Conservation (phyloP, 2,329 filamentous ascomycete genomes). For the Monilinia polystroma region DNA sequence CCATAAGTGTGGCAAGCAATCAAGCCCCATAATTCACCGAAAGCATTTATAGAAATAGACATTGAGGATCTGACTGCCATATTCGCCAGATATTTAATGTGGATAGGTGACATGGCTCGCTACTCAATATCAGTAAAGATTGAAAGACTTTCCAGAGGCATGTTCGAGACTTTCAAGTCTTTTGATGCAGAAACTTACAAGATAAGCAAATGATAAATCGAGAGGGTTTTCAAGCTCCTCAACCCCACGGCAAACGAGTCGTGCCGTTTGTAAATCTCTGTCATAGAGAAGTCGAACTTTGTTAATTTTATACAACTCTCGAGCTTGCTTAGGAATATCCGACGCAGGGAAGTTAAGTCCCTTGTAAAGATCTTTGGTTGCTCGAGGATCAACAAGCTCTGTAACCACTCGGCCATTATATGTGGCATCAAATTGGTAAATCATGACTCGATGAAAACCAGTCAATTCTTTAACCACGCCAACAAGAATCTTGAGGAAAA, state of each 20-base stretch:
- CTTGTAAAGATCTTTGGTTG: slow-evolving; percentile 81
- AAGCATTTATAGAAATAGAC: slow-evolving; percentile 89
- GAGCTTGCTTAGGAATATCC: slow-evolving; percentile 82
- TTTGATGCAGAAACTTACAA: slow-evolving; percentile 41
- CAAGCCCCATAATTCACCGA: slow-evolving; percentile 81
- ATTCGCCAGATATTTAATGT: slow-evolving; percentile 81
- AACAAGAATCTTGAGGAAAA: slow-evolving; percentile 76
- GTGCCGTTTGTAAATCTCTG: slow-evolving; percentile 73
- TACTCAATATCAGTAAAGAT: slow-evolving; percentile 1
- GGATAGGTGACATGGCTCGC: slow-evolving; percentile 86
- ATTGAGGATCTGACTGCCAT: slow-evolving; percentile 94
- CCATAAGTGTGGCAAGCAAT: slow-evolving; percentile 86
- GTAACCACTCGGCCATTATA: slow-evolving; percentile 88
- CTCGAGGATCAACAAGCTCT: slow-evolving; percentile 76
- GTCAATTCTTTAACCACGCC: slow-evolving; percentile 87
- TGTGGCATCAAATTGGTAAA: slow-evolving; percentile 82
- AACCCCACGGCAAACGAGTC: slow-evolving; percentile 74
- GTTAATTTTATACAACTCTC: slow-evolving; percentile 88
- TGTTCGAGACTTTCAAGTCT: not conserved
- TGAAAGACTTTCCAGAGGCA: too few relatives aligned
- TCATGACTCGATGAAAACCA: slow-evolving; percentile 88
- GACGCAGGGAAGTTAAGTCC: slow-evolving; percentile 86
- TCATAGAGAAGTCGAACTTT: slow-evolving; percentile 87
- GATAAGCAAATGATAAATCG: slow-evolving; percentile 69
- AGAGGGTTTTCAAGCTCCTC: slow-evolving; percentile 73